phyloP scores from a whole-genome alignment of 208 protist genomes.

The Acanthamoeba healyi region DNA sequence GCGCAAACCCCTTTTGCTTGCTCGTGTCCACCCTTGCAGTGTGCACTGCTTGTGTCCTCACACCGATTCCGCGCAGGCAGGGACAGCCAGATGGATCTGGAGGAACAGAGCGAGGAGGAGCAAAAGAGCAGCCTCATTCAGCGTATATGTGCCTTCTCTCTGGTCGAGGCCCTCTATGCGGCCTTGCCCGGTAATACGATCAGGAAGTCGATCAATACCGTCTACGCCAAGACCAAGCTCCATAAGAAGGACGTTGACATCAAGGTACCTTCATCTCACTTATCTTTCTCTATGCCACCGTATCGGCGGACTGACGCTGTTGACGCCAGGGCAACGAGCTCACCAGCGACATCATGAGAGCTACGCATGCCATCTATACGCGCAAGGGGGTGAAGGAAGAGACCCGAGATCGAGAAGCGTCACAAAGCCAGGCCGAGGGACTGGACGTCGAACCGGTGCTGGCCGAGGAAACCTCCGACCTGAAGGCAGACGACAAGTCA shows the following conservation, averaged over 20 bases:
- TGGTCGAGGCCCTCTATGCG: conserved; percentile 91
- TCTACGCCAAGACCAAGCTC: conserved; percentile 79
- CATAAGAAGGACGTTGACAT: conserved; percentile 29
- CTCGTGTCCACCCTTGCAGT: not conserved
- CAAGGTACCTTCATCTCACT: not conserved
- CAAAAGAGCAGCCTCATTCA: conserved; percentile 77
- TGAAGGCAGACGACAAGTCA: not conserved
- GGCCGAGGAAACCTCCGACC: not conserved
- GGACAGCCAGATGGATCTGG: conserved; percentile 53
- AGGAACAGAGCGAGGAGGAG: conserved; percentile 64
- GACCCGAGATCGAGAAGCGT: not conserved
- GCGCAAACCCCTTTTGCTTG: not conserved
- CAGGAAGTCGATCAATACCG: conserved; percentile 86
- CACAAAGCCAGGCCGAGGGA: not conserved
- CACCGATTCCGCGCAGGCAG: not conserved
- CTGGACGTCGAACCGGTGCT: conserved; percentile 32
- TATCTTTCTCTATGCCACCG: conserved; percentile 56
- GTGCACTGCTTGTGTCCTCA: too few relatives aligned
- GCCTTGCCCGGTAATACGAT: conserved; percentile 80
- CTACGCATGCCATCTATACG: conserved; percentile 79
- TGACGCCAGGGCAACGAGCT: conserved; percentile 93
- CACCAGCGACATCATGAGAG: conserved; percentile 90
- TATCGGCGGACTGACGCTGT: too few relatives aligned
- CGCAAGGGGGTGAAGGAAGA: conserved; percentile 50
- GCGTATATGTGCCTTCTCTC: conserved; percentile 88